A percentile compares a stretch with the other conserved stretches of the same genome.
These are phyloP conservation scores for Sporothrix euskadiensis DNA, from an alignment of 2,329 filamentous ascomycete genomes.

Conservation along the genomic window DNA sequence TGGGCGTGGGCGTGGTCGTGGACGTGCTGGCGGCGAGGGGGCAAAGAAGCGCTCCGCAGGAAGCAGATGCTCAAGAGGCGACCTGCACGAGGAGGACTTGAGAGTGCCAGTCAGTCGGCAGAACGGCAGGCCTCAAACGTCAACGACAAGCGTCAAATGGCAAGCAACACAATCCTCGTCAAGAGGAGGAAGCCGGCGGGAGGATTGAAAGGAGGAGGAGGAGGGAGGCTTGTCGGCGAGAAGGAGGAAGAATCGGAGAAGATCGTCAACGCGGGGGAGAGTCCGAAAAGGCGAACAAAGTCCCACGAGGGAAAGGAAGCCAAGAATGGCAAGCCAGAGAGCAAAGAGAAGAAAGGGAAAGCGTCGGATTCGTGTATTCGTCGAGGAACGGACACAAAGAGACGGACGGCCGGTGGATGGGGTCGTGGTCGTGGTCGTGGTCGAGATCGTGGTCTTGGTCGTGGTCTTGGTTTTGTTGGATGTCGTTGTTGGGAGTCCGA, in stretches of 20 bases:
- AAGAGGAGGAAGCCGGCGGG: not conserved
- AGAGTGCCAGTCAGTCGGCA: not conserved
- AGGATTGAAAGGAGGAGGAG: not conserved
- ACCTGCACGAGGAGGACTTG: not conserved
- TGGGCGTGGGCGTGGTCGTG: not conserved
- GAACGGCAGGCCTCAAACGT: not conserved
- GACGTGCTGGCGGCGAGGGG: not conserved
- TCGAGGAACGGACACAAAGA: constrained; percentile 7
- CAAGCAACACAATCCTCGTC: not conserved
- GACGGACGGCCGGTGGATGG: not conserved
- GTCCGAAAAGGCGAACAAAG: constrained; percentile 3
- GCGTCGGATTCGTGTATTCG: not conserved
- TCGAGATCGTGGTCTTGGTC: no score
- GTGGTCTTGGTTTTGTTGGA: not conserved
- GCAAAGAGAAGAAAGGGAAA: not conserved
- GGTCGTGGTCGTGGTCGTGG: not conserved
- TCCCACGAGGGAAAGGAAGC: not conserved
- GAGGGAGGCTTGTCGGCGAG: not conserved
- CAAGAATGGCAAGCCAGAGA: not conserved
- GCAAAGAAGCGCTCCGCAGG: not conserved
- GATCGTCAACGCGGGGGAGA: constrained; percentile 14
- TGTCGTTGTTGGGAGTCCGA: not conserved
- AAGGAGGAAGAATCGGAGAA: not conserved
- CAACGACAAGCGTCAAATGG: not conserved
- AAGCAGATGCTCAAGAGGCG: constrained; percentile 11